phyloP scores from a whole-genome alignment of 352 stramenopile genomes.

The Phytopythium montanum region DNA sequence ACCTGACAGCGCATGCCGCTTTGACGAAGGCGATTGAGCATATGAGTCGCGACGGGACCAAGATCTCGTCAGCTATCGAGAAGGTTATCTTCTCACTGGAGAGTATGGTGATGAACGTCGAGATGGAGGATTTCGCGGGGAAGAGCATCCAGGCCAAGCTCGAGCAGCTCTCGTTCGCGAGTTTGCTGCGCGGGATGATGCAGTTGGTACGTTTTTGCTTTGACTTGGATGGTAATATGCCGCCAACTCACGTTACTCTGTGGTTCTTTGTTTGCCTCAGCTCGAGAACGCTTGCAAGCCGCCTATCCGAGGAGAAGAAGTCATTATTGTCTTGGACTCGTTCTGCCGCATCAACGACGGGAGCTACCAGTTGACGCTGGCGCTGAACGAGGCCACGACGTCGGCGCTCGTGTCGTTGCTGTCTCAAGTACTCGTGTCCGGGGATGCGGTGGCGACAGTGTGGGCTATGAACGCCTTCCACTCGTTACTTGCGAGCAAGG shows the following conservation, averaged over 20 bases:
- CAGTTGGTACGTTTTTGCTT: conserved; percentile 46
- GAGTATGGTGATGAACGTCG: conserved; percentile 70
- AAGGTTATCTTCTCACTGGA: conserved; percentile 69
- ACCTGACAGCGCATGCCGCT: conserved; percentile 41
- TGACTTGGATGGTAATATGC: background rate
- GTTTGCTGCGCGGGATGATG: conserved; percentile 48
- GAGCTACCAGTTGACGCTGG: conserved; percentile 58
- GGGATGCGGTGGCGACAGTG: conserved; percentile 43
- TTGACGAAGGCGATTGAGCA: conserved; percentile 64
- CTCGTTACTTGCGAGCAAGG: conserved; percentile 55
- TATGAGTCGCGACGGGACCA: conserved; percentile 38
- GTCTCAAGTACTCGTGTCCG: conserved; percentile 44
- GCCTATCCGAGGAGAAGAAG: conserved; percentile 58
- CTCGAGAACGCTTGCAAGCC: conserved; percentile 62
- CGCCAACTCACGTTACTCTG: conserved; percentile 2
- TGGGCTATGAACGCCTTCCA: conserved; percentile 65
- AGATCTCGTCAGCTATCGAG: conserved; percentile 42
- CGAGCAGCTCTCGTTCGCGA: conserved; percentile 51
- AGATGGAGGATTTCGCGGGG: conserved; percentile 51
- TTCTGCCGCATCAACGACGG: conserved; percentile 74
- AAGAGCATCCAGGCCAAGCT: conserved; percentile 42
- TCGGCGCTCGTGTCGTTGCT: conserved; percentile 35
- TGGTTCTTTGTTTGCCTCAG: conserved; percentile 18
- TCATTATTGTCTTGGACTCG: conserved; percentile 60
- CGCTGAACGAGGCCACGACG: conserved; percentile 39